Conservation (phyloP, 306 rosid genomes). For the Ceratonia siliqua region DNA sequence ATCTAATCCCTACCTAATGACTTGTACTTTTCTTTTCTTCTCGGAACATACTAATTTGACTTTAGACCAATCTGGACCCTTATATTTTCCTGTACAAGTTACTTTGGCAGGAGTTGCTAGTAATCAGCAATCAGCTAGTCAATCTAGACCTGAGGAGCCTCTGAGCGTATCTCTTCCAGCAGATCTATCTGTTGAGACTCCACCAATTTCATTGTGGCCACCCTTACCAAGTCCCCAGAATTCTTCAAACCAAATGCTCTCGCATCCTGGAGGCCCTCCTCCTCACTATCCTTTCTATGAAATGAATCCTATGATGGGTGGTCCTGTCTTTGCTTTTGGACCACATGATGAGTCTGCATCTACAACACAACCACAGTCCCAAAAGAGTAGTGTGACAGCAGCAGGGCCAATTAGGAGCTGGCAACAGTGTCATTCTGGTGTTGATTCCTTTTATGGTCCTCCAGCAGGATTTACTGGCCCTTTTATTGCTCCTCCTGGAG, state of each 20-base stretch:
- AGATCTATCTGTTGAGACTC: slow-evolving; percentile 88
- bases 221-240: slow-evolving; percentile 70
- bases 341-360: slow-evolving; percentile 82
- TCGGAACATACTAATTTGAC: not conserved
- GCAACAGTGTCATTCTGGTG: slow-evolving; percentile 93
- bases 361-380: slow-evolving; percentile 66
- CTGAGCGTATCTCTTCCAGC: slow-evolving; percentile 89
- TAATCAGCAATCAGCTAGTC: slow-evolving; percentile 61
- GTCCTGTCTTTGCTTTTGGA: slow-evolving; percentile 88
- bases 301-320: slow-evolving; percentile 94
- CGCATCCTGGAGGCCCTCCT: slow-evolving; percentile 79
- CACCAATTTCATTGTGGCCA: slow-evolving; percentile 85
- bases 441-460: slow-evolving; percentile 94
- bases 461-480: slow-evolving; percentile 90
- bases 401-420: slow-evolving; percentile 75
- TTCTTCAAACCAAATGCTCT: slow-evolving; percentile 79
- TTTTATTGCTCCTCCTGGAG: slow-evolving; percentile 84
- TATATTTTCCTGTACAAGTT: slow-evolving; percentile 10
- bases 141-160: slow-evolving; percentile 81
- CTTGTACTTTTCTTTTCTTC: slow-evolving; percentile 4
- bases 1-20: not conserved
- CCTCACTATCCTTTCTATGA: slow-evolving; percentile 91
- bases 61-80: not conserved
- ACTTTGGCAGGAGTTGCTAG: slow-evolving; percentile 57
- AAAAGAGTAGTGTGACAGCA: slow-evolving; percentile 55